phyloP scores from a whole-genome alignment of 2,329 filamentous ascomycete genomes.

The Fusarium drepaniforme region DNA sequence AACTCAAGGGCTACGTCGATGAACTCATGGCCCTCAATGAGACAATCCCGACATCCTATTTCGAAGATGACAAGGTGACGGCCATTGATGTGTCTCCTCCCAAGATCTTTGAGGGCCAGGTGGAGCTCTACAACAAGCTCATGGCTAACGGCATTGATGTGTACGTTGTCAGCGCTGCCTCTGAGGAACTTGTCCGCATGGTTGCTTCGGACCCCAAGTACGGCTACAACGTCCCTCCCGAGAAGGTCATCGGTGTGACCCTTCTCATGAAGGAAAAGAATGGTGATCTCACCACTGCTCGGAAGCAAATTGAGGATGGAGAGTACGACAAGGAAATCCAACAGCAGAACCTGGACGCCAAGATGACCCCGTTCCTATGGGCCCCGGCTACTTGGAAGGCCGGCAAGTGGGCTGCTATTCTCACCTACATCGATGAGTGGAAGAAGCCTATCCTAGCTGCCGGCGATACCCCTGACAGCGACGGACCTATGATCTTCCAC shows the following conservation, averaged over 20 bases:
- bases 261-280: slow-evolving; percentile 50
- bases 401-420: slow-evolving; percentile 58
- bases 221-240: slow-evolving; percentile 58
- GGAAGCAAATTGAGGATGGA: slow-evolving; percentile 55
- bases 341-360: slow-evolving; percentile 52
- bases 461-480: slow-evolving; percentile 58
- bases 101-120: slow-evolving; percentile 54
- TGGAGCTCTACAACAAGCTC: slow-evolving; percentile 58
- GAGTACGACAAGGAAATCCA: slow-evolving; percentile 46
- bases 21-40: slow-evolving; percentile 58
- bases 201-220: slow-evolving; percentile 59
- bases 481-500: slow-evolving; percentile 59
- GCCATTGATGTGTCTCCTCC: slow-evolving; percentile 49
- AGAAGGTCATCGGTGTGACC: slow-evolving; percentile 59
- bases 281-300: slow-evolving; percentile 49
- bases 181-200: slow-evolving; percentile 60
- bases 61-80: slow-evolving; percentile 47
- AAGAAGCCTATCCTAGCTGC: slow-evolving; percentile 55
- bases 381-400: slow-evolving; percentile 58
- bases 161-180: slow-evolving; percentile 56
- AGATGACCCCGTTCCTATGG: slow-evolving; percentile 56
- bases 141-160: slow-evolving; percentile 58
- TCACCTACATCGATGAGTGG: slow-evolving; percentile 58
- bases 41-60: slow-evolving; percentile 53
- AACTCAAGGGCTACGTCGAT: slow-evolving; percentile 60